Evolutionary conservation across 2,329 filamentous ascomycete genomes (phyloP), one percentile per base, ranked within the genome.

Genomic region (Dothideomycetidae sp.): DNA sequence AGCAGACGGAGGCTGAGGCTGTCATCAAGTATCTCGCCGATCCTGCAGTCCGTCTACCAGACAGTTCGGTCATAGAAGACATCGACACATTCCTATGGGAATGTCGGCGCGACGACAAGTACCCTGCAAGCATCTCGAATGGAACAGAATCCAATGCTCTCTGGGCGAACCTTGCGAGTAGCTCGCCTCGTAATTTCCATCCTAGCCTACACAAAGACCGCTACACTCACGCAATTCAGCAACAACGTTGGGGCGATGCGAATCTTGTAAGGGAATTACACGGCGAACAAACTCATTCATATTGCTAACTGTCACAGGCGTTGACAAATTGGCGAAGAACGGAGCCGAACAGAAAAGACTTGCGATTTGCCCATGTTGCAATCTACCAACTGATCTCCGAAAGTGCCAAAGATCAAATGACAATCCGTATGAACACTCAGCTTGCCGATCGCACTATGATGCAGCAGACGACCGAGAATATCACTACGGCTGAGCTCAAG

Each of bases 331-430:
- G 36, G 36, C 17, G 23, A 19, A 38, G 33, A 21, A n/a, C 16
- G n/a, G 16, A 19, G n/a, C 36, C 36, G 4, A 29, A 38, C 16
- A 16, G 36, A 9, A 28, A 26, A 21, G 16, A 15, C 5, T 18
- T 38, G 11, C 29, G 29, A 12, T 38, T 32, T 11, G 29, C 16
- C 7, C 36, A 38, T 28, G 36, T 29, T 7, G 19, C 29, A 4
- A 28, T 38, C 29, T 38, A 30, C 15, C 30, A 32, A 14, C 14
- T 38, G 5, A 28, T 38, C 5, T 19, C 36, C 10, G 10, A 32
- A 13, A 38, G 18, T n/a, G 18, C 36, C 12, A 13, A 19, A 12
- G 36, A 38, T 14, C 13, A 38, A 15, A n/a, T 26, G 36, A 33
- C 17, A 13, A 26, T 19, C 29, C 11, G 29, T 13, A 38, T 38